phyloP scores from a whole-genome alignment of 1,284 basidiomycete species.

The Leccinum cinnamomeum region DNA sequence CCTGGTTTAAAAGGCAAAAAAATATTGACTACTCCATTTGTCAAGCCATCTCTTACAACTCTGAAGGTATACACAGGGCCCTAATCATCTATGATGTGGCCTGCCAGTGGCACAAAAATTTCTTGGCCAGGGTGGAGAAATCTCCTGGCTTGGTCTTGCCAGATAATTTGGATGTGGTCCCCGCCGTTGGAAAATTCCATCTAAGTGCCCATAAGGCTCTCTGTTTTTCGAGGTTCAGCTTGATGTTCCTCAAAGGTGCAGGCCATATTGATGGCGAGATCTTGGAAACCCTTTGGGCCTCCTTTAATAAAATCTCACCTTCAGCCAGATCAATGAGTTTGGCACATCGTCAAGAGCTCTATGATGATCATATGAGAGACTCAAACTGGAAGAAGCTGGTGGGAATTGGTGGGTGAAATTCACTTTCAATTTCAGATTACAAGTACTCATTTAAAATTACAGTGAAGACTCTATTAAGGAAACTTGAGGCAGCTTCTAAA shows the following conservation, averaged over 20 bases:
- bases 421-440: neutral
- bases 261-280: slow-evolving; percentile 18
- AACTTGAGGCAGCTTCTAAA: neutral
- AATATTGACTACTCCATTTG: slow-evolving; percentile 21
- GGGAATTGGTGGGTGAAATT: slow-evolving; percentile 1
- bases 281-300: slow-evolving; percentile 18
- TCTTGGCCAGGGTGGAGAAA: neutral
- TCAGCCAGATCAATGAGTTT: slow-evolving; percentile 15
- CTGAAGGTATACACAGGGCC: neutral
- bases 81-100: slow-evolving; percentile 19
- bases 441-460: neutral
- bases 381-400: slow-evolving; percentile 22
- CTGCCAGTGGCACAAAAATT: slow-evolving; percentile 16
- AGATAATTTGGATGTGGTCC: slow-evolving; percentile 8
- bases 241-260: slow-evolving; percentile 14
- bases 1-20: slow-evolving; percentile 11
- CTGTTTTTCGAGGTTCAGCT: slow-evolving; percentile 11
- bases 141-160: slow-evolving; percentile 6
- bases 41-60: slow-evolving; percentile 10
- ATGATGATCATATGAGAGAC: slow-evolving; percentile 19
- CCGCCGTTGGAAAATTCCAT: slow-evolving; percentile 14
- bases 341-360: slow-evolving; percentile 15
- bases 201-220: slow-evolving; percentile 11
- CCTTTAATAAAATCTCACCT: slow-evolving; percentile 18
- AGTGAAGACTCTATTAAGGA: slow-evolving; percentile 11